phyloP scores from a whole-genome alignment of 306 rosid species.

The Cucumis hystrix region DNA sequence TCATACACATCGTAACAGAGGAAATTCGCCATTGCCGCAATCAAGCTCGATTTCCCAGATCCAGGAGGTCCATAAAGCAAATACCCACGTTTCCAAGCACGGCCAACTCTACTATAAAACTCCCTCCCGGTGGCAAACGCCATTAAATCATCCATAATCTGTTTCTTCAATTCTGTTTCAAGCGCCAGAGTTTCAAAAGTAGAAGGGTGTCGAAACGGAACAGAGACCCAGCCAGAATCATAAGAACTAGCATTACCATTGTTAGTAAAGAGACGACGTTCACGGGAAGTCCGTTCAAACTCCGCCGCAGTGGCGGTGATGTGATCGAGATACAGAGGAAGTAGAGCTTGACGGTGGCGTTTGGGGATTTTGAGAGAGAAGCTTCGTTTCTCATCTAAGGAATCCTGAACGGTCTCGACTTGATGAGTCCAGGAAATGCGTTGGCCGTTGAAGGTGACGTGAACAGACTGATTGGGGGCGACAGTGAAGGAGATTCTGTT shows the following conservation, averaged over 20 bases:
- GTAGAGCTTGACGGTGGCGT: conserved; percentile 53
- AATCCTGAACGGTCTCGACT: conserved; percentile 71
- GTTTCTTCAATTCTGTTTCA: conserved; percentile 50
- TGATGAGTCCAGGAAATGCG: conserved; percentile 65
- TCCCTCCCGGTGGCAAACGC: conserved; percentile 54
- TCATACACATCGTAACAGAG: conserved; percentile 84
- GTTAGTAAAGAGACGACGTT: conserved; percentile 67
- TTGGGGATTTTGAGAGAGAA: conserved; percentile 72
- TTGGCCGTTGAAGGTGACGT: conserved; percentile 43
- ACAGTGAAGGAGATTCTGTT: conserved; percentile 57
- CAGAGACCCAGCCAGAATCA: conserved; percentile 84
- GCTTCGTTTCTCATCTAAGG: conserved; percentile 64
- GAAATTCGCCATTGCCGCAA: conserved; percentile 78
- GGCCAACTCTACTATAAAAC: conserved; percentile 64
- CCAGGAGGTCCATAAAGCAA: conserved; percentile 79
- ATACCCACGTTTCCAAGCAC: conserved; percentile 89
- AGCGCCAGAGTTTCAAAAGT: conserved; percentile 65
- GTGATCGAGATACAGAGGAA: conserved; percentile 44
- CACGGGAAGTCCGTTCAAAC: conserved; percentile 62
- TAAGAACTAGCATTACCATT: conserved; percentile 45
- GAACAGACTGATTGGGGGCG: conserved; percentile 70
- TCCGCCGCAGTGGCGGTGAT: conserved; percentile 57
- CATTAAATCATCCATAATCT: conserved; percentile 45
- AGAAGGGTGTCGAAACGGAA: conserved; percentile 82
- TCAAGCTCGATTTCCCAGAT: conserved; percentile 76